Evolutionary conservation across 2,329 filamentous ascomycete species (phyloP).

Genomic region (Claviceps fusiformis): DNA sequence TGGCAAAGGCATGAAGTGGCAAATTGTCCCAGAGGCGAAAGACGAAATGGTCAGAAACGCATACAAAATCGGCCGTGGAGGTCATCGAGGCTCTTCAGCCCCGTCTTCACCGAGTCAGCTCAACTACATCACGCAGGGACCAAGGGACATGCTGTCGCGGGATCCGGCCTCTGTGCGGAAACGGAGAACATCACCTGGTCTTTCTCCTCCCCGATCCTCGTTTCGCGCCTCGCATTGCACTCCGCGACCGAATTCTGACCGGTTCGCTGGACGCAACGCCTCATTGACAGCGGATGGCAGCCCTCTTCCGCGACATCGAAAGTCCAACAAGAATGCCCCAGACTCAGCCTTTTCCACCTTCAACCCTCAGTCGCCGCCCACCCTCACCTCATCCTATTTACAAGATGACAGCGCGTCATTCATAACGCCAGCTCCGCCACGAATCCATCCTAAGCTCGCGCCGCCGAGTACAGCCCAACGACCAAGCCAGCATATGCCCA

Average conservation of each 20-base stretch:
- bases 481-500: constrained; percentile 75
- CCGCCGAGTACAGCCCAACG: constrained; percentile 70
- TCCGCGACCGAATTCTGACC: constrained; percentile 37
- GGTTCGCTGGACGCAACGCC: constrained; percentile 22
- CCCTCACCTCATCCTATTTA: constrained; percentile 47
- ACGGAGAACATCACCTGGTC: constrained; percentile 39
- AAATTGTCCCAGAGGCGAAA: constrained; percentile 69
- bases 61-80: constrained; percentile 46
- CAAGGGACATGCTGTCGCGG: constrained; percentile 38
- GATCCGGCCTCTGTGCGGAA: constrained; percentile 41
- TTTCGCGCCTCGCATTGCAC: constrained; percentile 41
- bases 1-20: constrained; percentile 99
- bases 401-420: constrained; percentile 48
- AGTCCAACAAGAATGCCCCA: constrained; percentile 17
- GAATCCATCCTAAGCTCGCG: constrained; percentile 59
- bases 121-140: constrained; percentile 46
- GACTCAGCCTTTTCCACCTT: constrained; percentile 35
- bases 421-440: constrained; percentile 59
- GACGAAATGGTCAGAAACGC: constrained; percentile 78
- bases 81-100: constrained; percentile 53
- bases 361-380: constrained; percentile 45
- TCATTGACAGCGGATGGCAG: constrained; percentile 42
- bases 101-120: constrained; percentile 54
- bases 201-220: constrained; percentile 41
- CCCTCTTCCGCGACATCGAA: constrained; percentile 45